Evolutionary conservation across 2,329 filamentous ascomycete genomes (phyloP), one percentile per base, ranked within the genome.

Genomic region (Scedosporium dehoogii): DNA sequence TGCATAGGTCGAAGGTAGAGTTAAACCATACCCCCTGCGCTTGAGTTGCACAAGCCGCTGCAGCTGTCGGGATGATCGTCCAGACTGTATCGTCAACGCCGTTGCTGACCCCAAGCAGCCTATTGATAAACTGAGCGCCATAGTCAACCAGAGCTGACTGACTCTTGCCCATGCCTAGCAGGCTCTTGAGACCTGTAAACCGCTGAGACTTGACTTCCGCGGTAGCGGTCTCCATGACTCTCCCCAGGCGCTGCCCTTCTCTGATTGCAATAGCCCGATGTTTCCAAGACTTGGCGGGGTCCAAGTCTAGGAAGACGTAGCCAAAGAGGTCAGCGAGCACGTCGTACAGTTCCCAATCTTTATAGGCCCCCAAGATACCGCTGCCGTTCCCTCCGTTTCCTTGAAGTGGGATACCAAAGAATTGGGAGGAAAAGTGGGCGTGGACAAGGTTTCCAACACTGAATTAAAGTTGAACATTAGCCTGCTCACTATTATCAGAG

Each of bases 1-100:
- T 10, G 27, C 12, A 29, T 12, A 18, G 9, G 51, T 18, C 0
- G 3, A 29, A 25, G 14, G 33, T 25, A 58, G 12, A 46, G 12
- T 46, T 55, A 41, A 61, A 29, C 14, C 33, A 57, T 58, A 53
- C 77, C 16, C 62, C 62, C 38, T 84, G 79, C 7, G 79, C 79
- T 70, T 87, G 83, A 68, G 82, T 85, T 9, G 84, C 82, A 1
- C 83, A 78, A 69, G 83, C 81, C 1, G 81, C 79, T 23, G 78
- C 76, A 7, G 82, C 80, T 2, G 81, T 80, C 2, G 84, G 84
- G 66, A 86, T 70, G 56, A 85, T 79, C 65, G 82, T 80, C 76
- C 78, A 85, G 6, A 84, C 80, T 44, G 84, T 77, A 58, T 86
- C 79, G 48, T 82, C 78, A 9, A 78, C 71, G 42, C 75, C 76